Percentiles rank a stretch among this genome's conserved stretches.
Evolutionary conservation across 2,329 filamentous ascomycete genomes (phyloP).

Genomic region (Helotiales sp.): DNA sequence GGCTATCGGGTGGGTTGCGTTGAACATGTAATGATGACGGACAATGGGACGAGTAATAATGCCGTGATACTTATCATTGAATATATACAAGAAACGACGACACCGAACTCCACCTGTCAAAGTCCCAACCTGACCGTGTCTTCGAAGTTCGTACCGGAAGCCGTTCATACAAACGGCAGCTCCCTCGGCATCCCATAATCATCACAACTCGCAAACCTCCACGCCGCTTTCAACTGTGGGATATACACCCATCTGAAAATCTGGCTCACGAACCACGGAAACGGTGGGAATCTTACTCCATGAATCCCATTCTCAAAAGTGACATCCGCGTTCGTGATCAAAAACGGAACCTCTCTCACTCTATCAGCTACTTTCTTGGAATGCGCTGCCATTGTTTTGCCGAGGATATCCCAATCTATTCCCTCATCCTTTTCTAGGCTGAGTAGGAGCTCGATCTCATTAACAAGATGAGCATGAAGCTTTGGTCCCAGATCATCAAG

Average conservation of each 20-base stretch:
- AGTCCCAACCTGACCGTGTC: no score
- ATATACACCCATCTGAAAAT: constrained; percentile 38
- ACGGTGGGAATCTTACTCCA: constrained; percentile 28
- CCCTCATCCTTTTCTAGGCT: constrained; percentile 36
- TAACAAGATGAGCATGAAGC: constrained; percentile 38
- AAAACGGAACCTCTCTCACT: constrained; percentile 20
- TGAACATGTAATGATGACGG: constrained; percentile 12
- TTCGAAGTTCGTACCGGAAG: no score
- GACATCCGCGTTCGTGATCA: constrained; percentile 26
- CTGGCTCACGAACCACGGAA: constrained; percentile 33
- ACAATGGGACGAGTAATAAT: no score
- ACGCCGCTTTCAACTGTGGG: constrained; percentile 38
- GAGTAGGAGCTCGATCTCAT: constrained; percentile 42
- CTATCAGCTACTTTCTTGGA: constrained; percentile 14
- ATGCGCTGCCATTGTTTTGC: constrained; percentile 7
- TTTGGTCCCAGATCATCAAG: constrained; percentile 39
- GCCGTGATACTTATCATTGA: no score
- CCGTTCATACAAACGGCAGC: constrained; percentile 35
- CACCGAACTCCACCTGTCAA: no score
- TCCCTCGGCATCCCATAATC: constrained; percentile 36
- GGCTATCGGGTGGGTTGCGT: constrained; percentile 21
- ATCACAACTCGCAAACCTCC: constrained; percentile 39
- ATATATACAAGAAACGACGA: no score
- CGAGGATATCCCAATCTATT: constrained; percentile 36
- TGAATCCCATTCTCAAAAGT: constrained; percentile 33